Base-by-base conservation (phyloP, 371 early-diverging fungal species). In the Mucor racemosus region DNA sequence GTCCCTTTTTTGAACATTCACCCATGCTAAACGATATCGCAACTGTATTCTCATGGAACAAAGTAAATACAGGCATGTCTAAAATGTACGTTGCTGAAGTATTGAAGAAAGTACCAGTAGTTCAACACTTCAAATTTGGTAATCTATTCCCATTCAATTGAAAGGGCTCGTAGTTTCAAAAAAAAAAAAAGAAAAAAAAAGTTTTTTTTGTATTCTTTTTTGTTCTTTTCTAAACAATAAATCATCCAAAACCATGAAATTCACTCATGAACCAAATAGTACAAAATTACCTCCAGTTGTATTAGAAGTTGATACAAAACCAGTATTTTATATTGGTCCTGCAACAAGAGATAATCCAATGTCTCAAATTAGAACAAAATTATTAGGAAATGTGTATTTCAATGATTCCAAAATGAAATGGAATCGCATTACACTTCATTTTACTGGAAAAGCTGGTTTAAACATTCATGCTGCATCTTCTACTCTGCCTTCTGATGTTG, bases 41-140 rank as follows among this genome's bases (percentile, higher is more conserved):
- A n/a, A 90, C 88, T 5, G 95, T 95, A 9, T 81, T 85, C 21
- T 74, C 79, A 4, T 98, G 99, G 99, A 73, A 76, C 41, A 97
- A 96, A 74, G 95, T 99, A 39, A 98, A 99, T 72, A 66, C 87
- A 7, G 99, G 99, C 4, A 89, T 98, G 89, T 73, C 95, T 63
- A 98, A 96, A 79, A 98, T 99, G 99, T 99, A 95, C 80, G 74
- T 91, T 40, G 97, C 92, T 0, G 99, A 99, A 73, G 99, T 99
- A 3, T 76, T 99, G 21, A 86, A 87, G 40, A 98, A 97, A 80
- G 85, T 95, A 48, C 99, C 99, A 0, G 96, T 99, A 5, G 95
- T 98, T 60, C 99, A 99, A 82, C 99, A 99, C 74, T 90, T 99
- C 74, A 84, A 90, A 65, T 99, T 98, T 88, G 99, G 99, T 7